Evolutionary conservation across 805 yeast genomes (phyloP).

Genomic region (Jamesozyma rosinii): DNA sequence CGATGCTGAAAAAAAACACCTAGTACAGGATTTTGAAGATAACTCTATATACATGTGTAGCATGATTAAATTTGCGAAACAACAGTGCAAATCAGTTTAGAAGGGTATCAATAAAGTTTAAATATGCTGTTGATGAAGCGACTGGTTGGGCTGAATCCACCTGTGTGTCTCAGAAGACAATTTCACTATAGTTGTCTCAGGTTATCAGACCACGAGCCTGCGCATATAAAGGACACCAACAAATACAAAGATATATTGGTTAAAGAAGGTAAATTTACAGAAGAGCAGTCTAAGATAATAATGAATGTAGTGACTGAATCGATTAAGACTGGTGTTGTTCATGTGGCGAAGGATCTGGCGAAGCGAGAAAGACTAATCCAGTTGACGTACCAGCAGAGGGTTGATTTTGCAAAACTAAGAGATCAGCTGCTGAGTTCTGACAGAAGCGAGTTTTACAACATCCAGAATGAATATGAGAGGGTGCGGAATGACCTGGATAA

Average conservation of each 20-base stretch:
- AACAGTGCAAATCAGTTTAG: too few relatives aligned
- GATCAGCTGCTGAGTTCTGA: conserved; percentile 88
- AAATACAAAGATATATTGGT: conserved; percentile 54
- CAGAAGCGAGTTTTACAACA: conserved; percentile 69
- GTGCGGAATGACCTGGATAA: conserved; percentile 78
- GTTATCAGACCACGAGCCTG: conserved; percentile 17
- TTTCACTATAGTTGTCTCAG: conserved; percentile 5
- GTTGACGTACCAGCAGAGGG: conserved; percentile 89
- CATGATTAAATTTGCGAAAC: too few relatives aligned
- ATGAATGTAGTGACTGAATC: conserved; percentile 65
- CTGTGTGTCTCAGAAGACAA: conserved; percentile 1
- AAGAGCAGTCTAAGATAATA: conserved; percentile 71
- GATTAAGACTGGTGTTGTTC: conserved; percentile 68
- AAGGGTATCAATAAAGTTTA: not conserved
- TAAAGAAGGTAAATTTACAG: conserved; percentile 60
- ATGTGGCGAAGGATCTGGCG: conserved; percentile 70
- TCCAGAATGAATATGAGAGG: conserved; percentile 81
- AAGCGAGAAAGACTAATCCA: conserved; percentile 74
- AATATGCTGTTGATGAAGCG: not conserved
- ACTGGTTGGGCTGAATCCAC: not conserved
- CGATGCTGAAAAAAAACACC: too few relatives aligned
- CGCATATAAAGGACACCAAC: conserved; percentile 61
- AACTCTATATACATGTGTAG: too few relatives aligned
- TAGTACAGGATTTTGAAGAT: too few relatives aligned
- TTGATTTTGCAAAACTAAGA: conserved; percentile 88